Evolutionary conservation across 768 basidiomycete species (phyloP).

Genomic region (Serpula lacrymans): DNA sequence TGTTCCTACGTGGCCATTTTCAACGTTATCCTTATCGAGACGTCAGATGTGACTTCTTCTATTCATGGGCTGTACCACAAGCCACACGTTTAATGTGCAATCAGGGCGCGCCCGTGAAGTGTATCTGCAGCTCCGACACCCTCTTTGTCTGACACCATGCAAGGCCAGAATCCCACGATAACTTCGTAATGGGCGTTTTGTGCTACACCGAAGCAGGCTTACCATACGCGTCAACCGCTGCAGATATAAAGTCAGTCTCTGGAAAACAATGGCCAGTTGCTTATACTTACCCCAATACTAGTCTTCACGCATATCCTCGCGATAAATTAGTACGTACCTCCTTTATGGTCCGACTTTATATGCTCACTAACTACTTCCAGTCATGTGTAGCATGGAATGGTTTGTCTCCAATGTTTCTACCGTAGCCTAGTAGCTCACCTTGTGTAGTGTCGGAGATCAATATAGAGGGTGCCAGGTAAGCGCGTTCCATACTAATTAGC

Average conservation of each 20-base stretch:
- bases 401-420: conserved; percentile 23
- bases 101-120: conserved; percentile 22
- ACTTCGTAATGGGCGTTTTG: conserved; percentile 25
- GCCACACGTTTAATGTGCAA: conserved; percentile 21
- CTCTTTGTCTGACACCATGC: conserved; percentile 8
- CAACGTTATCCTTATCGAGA: conserved; percentile 21
- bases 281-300: background rate
- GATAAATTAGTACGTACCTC: no score
- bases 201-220: conserved; percentile 28
- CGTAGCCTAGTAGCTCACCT: conserved; percentile 7
- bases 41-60: conserved; percentile 18
- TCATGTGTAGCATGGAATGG: conserved; percentile 63
- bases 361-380: background rate
- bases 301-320: conserved; percentile 4
- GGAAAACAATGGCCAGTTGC: conserved; percentile 6
- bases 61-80: conserved; percentile 15
- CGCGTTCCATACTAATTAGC: background rate
- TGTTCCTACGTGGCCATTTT: no score
- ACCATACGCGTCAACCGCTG: conserved; percentile 24
- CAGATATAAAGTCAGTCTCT: conserved; percentile 26
- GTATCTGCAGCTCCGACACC: conserved; percentile 17
- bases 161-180: conserved; percentile 26
- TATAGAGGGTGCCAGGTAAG: conserved; percentile 42
- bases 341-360: background rate
- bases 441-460: conserved; percentile 35